Evolutionary conservation across 495 filamentous ascomycete genomes (phyloP).

Genomic region (Penicillium antarcticum): DNA sequence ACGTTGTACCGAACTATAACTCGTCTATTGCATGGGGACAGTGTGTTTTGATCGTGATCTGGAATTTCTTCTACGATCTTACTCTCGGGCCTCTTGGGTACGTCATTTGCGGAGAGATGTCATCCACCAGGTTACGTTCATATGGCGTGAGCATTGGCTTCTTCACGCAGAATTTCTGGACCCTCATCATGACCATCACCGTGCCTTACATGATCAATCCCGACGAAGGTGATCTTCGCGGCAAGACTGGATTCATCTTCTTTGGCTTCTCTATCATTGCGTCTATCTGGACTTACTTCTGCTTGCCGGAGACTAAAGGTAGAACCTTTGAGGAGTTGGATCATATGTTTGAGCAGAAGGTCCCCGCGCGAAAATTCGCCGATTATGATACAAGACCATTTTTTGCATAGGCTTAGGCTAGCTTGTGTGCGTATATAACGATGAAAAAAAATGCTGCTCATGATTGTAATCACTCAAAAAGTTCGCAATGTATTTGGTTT

Average conservation of each 20-base stretch:
- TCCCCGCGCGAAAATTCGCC: constrained; percentile 37
- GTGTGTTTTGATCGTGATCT: constrained; percentile 6
- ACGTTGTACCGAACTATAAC: constrained; percentile 7
- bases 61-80: constrained; percentile 10
- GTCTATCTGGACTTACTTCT: constrained; percentile 59
- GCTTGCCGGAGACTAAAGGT: constrained; percentile 58
- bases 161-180: constrained; percentile 6
- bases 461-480: too few species aligned
- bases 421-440: background rate
- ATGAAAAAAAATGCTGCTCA: too few species aligned
- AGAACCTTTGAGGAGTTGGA: constrained; percentile 63
- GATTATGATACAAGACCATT: background rate
- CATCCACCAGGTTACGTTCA: constrained; percentile 5
- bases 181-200: constrained; percentile 31
- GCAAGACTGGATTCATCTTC: constrained; percentile 64
- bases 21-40: constrained; percentile 5
- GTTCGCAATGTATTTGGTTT: too few species aligned
- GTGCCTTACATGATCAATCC: constrained; percentile 67
- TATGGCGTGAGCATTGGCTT: constrained; percentile 5
- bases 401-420: background rate
- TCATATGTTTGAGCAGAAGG: constrained; percentile 52
- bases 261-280: constrained; percentile 56
- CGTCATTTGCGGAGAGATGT: constrained; percentile 9
- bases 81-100: constrained; percentile 11
- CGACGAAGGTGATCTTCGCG: constrained; percentile 57